Conservation (phyloP, 2,329 filamentous ascomycete genomes). For the Davidsoniella virescens region DNA sequence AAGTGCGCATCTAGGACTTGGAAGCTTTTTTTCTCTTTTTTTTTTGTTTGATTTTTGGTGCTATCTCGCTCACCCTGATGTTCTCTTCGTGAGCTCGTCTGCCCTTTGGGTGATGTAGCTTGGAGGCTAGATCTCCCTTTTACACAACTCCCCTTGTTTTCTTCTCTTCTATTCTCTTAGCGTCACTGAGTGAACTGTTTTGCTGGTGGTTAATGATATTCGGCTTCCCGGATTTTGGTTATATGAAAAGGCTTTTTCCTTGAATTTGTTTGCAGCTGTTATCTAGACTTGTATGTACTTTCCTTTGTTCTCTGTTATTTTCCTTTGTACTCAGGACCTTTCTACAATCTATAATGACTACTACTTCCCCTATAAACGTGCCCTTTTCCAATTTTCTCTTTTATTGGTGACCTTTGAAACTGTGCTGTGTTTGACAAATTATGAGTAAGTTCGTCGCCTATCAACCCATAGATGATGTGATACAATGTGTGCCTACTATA, state of each 20-base stretch:
- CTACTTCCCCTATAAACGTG: not conserved
- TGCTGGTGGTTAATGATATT: too few species aligned
- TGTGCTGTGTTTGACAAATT: too few species aligned
- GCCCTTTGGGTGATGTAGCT: not conserved
- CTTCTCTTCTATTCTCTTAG: not conserved
- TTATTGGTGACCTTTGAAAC: too few species aligned
- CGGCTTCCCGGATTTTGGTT: not conserved
- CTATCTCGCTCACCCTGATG: not conserved
- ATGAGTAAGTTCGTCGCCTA: too few species aligned
- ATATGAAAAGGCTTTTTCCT: not conserved
- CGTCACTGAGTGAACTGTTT: not conserved
- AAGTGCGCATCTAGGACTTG: conserved; percentile 5
- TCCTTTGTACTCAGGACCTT: not conserved
- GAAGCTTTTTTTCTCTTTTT: not conserved
- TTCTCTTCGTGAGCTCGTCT: not conserved
- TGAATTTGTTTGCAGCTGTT: not conserved
- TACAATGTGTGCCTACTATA: too few species aligned
- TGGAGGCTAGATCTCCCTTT: not conserved
- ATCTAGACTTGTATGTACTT: not conserved
- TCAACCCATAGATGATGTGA: too few species aligned
- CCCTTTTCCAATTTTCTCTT: too few species aligned
- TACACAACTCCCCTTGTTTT: not conserved
- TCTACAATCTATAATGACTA: not conserved
- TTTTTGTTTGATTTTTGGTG: not conserved
- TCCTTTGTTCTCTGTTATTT: not conserved